These are phyloP conservation scores for Rickenella mellea DNA, from an alignment of 768 basidiomycete species.

Conservation along the genomic window DNA sequence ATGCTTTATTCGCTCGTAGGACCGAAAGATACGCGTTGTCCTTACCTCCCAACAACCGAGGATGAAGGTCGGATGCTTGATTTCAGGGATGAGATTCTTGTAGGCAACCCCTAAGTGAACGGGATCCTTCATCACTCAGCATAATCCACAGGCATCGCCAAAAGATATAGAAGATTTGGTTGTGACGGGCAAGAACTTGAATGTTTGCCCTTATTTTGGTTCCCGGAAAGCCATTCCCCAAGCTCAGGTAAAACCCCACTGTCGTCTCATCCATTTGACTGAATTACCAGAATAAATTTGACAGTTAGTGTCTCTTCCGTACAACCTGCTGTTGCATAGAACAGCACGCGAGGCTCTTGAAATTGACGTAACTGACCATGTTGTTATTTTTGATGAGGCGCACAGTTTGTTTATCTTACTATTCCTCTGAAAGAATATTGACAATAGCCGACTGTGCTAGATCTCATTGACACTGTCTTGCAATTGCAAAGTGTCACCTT, in stretches of 20 bases:
- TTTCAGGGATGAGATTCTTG: slow-evolving; percentile 81
- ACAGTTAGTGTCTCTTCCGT: slow-evolving; percentile 86
- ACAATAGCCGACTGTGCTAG: slow-evolving; percentile 27
- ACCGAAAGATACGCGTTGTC: slow-evolving; percentile 62
- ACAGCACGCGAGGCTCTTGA: slow-evolving; percentile 79
- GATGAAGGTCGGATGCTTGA: slow-evolving; percentile 70
- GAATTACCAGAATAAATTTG: slow-evolving; percentile 1
- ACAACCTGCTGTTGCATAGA: slow-evolving; percentile 82
- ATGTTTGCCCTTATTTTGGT: slow-evolving; percentile 90
- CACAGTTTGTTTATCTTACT: slow-evolving; percentile 59
- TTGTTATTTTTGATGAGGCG: slow-evolving; percentile 92
- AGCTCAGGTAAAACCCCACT: slow-evolving; percentile 56
- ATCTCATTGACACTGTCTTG: slow-evolving; percentile 83
- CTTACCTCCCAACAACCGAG: slow-evolving; percentile 59
- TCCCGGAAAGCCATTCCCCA: slow-evolving; percentile 81
- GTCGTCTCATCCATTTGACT: background rate
- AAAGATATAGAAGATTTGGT: slow-evolving; percentile 95
- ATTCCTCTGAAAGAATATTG: slow-evolving; percentile 1
- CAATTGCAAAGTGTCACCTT: slow-evolving; percentile 73
- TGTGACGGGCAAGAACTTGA: slow-evolving; percentile 49
- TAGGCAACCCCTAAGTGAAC: slow-evolving; percentile 21
- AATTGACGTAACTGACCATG: slow-evolving; percentile 74
- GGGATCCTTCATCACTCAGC: background rate
- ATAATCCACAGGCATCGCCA: slow-evolving; percentile 54
- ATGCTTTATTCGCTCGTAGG: slow-evolving; percentile 25